Evolutionary conservation across 2,329 filamentous ascomycete genomes (phyloP).

Genomic region (Monosporascus sp.): DNA sequence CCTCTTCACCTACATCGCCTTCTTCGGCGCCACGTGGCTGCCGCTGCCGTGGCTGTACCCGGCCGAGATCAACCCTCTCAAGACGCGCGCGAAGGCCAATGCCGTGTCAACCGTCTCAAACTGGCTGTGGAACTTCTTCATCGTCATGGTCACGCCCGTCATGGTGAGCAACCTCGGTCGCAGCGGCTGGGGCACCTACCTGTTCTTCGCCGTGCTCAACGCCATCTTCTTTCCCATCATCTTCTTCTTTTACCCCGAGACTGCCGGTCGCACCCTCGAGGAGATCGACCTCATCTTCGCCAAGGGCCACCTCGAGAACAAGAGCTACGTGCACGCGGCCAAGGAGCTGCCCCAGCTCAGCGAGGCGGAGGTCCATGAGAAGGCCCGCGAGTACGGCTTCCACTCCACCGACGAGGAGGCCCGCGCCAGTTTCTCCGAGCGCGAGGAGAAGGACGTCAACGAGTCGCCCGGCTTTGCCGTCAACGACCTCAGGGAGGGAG

Average conservation of each 20-base stretch:
- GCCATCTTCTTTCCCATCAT: conserved; percentile 39
- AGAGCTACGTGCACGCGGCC: conserved; percentile 56
- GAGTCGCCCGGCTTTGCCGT: not conserved
- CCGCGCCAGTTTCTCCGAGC: conserved; percentile 8
- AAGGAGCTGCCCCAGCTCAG: conserved; percentile 50
- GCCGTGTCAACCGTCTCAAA: conserved; percentile 46
- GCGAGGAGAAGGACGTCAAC: conserved; percentile 11
- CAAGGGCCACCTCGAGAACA: conserved; percentile 54
- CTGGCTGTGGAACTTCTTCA: conserved; percentile 49
- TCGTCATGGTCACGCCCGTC: conserved; percentile 60
- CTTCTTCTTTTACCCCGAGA: conserved; percentile 51
- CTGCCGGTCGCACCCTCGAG: conserved; percentile 44
- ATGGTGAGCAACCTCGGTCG: conserved; percentile 50
- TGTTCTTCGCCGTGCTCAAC: conserved; percentile 45
- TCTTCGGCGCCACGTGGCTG: conserved; percentile 62
- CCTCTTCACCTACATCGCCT: conserved; percentile 64
- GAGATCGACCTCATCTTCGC: conserved; percentile 56
- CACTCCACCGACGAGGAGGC: conserved; percentile 18
- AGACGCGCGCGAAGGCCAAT: conserved; percentile 41
- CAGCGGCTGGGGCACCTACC: conserved; percentile 41
- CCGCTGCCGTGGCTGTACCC: conserved; percentile 58
- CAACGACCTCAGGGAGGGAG: not conserved
- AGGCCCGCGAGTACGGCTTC: conserved; percentile 32
- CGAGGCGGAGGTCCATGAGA: conserved; percentile 46
- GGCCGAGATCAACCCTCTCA: conserved; percentile 48